Percentiles rank a stretch among this genome's conserved stretches.
These are phyloP conservation scores for Oryza brachyantha DNA, from an alignment of 176 grass and related monocot species.

Conservation along the genomic window DNA sequence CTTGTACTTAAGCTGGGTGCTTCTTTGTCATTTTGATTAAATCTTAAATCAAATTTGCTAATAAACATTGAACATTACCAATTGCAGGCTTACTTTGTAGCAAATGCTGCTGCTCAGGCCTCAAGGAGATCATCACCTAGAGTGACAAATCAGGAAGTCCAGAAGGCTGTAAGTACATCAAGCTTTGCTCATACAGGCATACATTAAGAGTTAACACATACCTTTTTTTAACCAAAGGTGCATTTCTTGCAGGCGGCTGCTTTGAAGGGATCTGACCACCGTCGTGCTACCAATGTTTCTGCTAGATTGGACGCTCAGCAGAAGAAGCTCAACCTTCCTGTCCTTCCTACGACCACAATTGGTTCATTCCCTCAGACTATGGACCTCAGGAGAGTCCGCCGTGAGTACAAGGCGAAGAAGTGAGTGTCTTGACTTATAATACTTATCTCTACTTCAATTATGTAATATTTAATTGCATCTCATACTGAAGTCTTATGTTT, in stretches of 20 bases:
- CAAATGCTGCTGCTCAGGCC: constrained; percentile 81
- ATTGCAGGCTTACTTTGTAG: constrained; percentile 77
- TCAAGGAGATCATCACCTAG: constrained; percentile 84
- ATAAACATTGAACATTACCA: constrained; percentile 26
- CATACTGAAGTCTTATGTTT: constrained; percentile 31
- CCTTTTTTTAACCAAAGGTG: constrained; percentile 27
- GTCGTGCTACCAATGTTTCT: constrained; percentile 71
- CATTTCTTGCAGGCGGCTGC: constrained; percentile 72
- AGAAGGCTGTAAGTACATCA: constrained; percentile 74
- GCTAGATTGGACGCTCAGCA: constrained; percentile 83
- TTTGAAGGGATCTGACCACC: constrained; percentile 88
- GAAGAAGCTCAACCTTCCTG: constrained; percentile 92
- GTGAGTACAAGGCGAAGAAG: constrained; percentile 97
- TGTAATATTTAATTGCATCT: not conserved
- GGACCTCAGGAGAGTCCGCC: constrained; percentile 87
- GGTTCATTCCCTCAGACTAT: constrained; percentile 95
- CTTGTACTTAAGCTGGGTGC: not conserved
- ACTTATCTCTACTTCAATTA: not conserved
- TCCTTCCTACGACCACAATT: constrained; percentile 90
- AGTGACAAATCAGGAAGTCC: constrained; percentile 90
- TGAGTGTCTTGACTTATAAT: constrained; percentile 12
- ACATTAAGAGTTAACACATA: not conserved
- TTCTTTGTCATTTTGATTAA: not conserved
- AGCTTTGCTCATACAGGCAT: not conserved
- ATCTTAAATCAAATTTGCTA: not conserved